These are phyloP conservation scores for Gymnopilus junonius DNA, from an alignment of 768 basidiomycete species.

Conservation along the genomic window DNA sequence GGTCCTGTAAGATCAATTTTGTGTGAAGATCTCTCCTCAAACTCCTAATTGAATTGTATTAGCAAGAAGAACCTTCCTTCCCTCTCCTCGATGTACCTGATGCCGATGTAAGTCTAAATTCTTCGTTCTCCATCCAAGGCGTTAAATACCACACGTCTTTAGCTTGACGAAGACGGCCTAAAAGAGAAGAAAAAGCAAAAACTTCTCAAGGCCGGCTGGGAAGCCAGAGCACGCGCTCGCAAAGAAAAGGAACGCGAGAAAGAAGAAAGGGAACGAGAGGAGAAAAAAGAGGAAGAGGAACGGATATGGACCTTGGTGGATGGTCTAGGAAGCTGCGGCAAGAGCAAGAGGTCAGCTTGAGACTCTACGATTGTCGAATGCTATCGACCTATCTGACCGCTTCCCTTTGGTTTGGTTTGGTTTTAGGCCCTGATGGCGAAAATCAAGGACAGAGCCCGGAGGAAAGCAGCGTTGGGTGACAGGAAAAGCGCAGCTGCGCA, in stretches of 20 bases:
- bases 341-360: slow-evolving; percentile 74
- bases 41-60: background rate
- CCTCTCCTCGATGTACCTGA: slow-evolving; percentile 93
- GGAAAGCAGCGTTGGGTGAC: slow-evolving; percentile 83
- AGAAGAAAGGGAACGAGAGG: slow-evolving; percentile 69
- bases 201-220: slow-evolving; percentile 91
- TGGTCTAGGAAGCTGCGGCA: slow-evolving; percentile 78
- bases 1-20: slow-evolving; percentile 46
- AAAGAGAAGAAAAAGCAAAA: slow-evolving; percentile 96
- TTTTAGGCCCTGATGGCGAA: slow-evolving; percentile 80
- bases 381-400: background rate
- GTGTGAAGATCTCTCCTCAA: background rate
- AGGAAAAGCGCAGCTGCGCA: slow-evolving; percentile 95
- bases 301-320: slow-evolving; percentile 68
- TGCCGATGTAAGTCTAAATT: slow-evolving; percentile 63
- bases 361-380: background rate
- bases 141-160: background rate
- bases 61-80: slow-evolving; percentile 83
- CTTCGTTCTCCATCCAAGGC: background rate
- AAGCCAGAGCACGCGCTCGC: slow-evolving; percentile 82
- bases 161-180: slow-evolving; percentile 88
- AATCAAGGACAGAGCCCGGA: slow-evolving; percentile 82
- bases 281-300: slow-evolving; percentile 79
- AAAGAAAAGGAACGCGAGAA: slow-evolving; percentile 89
- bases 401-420: background rate